Evolutionary conservation across 2,329 filamentous ascomycete species (phyloP), one percentile per base, ranked within the genome.

Genomic region (Ascochyta rabiei): DNA sequence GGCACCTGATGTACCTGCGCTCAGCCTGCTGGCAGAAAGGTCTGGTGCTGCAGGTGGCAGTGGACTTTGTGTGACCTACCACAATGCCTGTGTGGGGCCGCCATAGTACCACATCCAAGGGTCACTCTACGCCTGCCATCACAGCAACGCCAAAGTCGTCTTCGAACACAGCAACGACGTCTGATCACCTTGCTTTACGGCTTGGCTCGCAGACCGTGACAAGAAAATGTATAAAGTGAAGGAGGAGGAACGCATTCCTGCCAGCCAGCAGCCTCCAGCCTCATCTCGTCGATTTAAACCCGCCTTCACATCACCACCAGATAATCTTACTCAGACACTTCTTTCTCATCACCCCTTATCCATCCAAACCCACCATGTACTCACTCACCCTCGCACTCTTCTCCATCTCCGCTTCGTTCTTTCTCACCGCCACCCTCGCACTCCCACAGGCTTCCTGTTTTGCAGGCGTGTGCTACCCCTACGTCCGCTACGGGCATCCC

Each of bases 41-140:
- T 61, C 57, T 57, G 52, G 63, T 63, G 52, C 50, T 59, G 57
- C 63, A 61, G 52, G 28, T 26, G 23, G 30, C 45, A 42, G 53
- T 49, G 31, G 35, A 13, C 7, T 12, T n/a, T 37, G 62, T 67
- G 56, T 46, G 28, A 66, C 63, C 48, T 40, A 43, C 24, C 31
- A 53, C 51, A 44, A 48, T 39, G 16, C 23, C 42, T 33, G 35
- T 30, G 19, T 34, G 35, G 34, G 31, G 15, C 33, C 13, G 16
- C 42, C 26, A 33, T 26, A 21, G 58, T 62, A 35, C 49, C 50
- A 65, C 60, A 38, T 33, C 28, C 30, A 28, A 39, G 6, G 26
- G 38, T 26, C 46, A 19, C 12, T 31, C 30, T 41, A 46, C 41
- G n/a, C 26, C 35, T 10, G 16, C 21, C 40, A 46, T 38, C 46